Percentiles rank a stretch among this genome's conserved stretches.
Evolutionary conservation across 2,329 filamentous ascomycete species (phyloP).

Genomic region (Fusarium graminum): DNA sequence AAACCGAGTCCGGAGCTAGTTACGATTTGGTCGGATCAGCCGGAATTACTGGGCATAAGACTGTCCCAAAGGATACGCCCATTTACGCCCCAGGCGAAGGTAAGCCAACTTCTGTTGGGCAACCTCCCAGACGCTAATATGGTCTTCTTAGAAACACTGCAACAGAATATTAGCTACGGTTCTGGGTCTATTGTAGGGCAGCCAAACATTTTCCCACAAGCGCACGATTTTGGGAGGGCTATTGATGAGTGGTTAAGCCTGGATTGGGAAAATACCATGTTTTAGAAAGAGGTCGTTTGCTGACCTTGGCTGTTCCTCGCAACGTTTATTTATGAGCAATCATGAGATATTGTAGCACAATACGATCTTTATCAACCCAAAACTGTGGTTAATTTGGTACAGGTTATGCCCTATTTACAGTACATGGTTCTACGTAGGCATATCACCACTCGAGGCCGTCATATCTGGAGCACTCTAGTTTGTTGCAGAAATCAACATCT

Average conservation of each 20-base stretch:
- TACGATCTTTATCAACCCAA: too few species aligned
- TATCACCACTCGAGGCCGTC: neutral
- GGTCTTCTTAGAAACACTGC: neutral
- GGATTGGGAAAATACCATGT: slow-evolving; percentile 1
- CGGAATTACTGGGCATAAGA: slow-evolving; percentile 1
- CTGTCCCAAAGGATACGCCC: slow-evolving; percentile 4
- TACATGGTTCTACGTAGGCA: neutral
- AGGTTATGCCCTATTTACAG: too few species aligned
- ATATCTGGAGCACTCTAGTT: neutral
- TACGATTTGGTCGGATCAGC: slow-evolving; percentile 4
- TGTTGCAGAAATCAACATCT: slow-evolving; percentile 6
- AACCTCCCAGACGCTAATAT: too few species aligned
- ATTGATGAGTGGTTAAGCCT: slow-evolving; percentile 15
- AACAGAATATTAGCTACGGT: slow-evolving; percentile 1
- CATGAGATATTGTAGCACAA: too few species aligned
- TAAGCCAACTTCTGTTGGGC: neutral
- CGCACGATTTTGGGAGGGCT: neutral
- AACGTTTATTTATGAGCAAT: too few species aligned
- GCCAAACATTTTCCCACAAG: neutral
- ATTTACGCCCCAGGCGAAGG: slow-evolving; percentile 1
- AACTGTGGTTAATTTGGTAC: too few species aligned
- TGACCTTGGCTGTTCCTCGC: too few species aligned
- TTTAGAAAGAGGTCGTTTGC: neutral
- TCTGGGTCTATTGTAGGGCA: neutral
- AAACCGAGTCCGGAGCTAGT: neutral